Percentiles rank a stretch among this genome's conserved stretches.
These are phyloP conservation scores for Astrothelium macrocarpum DNA, from an alignment of 495 filamentous ascomycete species.

Conservation along the genomic window DNA sequence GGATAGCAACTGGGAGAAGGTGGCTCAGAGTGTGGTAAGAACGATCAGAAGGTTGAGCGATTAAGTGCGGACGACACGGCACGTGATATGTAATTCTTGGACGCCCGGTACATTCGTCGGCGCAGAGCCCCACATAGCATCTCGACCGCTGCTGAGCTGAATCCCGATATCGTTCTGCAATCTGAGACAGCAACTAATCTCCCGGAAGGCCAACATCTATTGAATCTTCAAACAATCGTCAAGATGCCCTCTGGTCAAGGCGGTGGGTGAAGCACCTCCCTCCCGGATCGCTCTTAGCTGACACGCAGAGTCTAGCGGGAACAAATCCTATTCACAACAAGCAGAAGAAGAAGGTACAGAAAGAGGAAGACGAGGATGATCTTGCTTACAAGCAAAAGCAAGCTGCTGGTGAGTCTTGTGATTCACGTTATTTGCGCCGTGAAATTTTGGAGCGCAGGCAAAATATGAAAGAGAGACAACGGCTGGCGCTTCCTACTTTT, in stretches of 20 bases:
- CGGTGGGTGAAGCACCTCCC: conserved; percentile 5
- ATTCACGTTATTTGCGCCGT: neutral
- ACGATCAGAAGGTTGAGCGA: conserved; percentile 3
- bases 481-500: neutral
- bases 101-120: conserved; percentile 14
- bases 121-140: neutral
- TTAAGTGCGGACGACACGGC: neutral
- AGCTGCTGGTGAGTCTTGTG: conserved; percentile 23
- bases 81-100: neutral
- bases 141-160: neutral
- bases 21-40: neutral
- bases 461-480: neutral
- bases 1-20: neutral
- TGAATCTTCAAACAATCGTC: neutral
- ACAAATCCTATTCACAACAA: conserved; percentile 38
- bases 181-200: neutral
- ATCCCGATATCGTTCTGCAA: neutral
- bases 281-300: neutral
- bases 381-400: conserved; percentile 30
- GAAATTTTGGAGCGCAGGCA: neutral
- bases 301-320: conserved; percentile 13
- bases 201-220: neutral
- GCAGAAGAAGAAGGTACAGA: conserved; percentile 30
- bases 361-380: conserved; percentile 29
- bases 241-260: conserved; percentile 18